Conservation (phyloP, 1,139 yeast species). For the Yamadazyma blattariae region DNA sequence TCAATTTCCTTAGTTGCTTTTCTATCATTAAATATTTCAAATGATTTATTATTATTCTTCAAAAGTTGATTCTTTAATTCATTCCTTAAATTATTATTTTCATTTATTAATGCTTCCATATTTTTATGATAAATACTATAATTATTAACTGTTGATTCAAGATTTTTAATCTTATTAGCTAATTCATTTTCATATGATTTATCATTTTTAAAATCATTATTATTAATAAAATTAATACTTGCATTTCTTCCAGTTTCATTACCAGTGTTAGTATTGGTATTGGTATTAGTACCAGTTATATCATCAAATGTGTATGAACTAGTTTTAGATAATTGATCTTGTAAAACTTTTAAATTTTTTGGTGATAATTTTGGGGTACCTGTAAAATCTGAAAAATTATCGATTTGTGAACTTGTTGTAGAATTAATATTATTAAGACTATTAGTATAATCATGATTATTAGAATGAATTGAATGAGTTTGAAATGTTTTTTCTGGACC, state of each 20-base stretch:
- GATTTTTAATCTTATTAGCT: conserved; percentile 9
- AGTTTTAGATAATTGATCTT: conserved; percentile 12
- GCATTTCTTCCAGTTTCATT: background rate
- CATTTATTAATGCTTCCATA: conserved; percentile 12
- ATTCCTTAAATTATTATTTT: conserved; percentile 11
- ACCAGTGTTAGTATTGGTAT: background rate
- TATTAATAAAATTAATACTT: background rate
- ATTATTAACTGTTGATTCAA: conserved; percentile 11
- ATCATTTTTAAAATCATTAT: background rate
- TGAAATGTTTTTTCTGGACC: background rate
- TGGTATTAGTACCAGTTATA: background rate
- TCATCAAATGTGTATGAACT: conserved; percentile 30
- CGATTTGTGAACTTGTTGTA: background rate
- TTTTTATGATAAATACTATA: conserved; percentile 9
- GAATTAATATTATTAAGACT: background rate
- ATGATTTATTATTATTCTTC: background rate
- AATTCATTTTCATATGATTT: conserved; percentile 4
- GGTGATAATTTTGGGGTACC: conserved; percentile 3
- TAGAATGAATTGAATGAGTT: background rate
- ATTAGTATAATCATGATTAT: background rate
- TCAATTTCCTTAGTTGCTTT: conserved; percentile 6
- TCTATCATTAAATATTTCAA: background rate
- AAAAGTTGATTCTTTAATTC: conserved; percentile 5
- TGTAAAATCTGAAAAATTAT: background rate
- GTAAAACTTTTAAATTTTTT: conserved; percentile 4